Conservation (phyloP, 2,329 filamentous ascomycete species). For the Ophiocordyceps camponoti-leonardi region DNA sequence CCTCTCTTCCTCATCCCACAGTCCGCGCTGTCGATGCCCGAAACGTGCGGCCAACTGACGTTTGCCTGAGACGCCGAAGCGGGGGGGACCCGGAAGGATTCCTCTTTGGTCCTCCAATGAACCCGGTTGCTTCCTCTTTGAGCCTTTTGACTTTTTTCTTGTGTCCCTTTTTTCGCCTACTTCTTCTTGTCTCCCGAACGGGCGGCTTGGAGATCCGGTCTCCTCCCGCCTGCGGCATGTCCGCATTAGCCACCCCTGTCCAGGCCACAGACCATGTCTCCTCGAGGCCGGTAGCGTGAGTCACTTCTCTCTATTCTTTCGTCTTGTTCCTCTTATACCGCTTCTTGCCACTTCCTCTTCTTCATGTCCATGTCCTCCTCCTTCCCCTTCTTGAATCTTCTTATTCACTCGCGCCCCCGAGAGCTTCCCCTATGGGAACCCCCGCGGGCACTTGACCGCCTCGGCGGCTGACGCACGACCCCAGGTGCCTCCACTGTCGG, state of each 20-base stretch:
- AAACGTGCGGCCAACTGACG: background rate
- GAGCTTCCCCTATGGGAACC: background rate
- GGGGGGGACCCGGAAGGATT: background rate
- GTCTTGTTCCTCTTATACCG: no score
- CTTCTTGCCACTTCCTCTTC: no score
- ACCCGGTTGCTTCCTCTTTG: background rate
- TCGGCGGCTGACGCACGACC: background rate
- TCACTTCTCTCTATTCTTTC: background rate
- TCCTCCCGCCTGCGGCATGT: background rate
- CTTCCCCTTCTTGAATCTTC: background rate
- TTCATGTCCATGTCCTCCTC: no score
- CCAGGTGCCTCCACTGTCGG: slow-evolving; percentile 17
- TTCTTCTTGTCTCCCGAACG: background rate
- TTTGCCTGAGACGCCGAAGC: background rate
- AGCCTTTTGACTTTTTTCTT: background rate
- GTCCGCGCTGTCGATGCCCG: background rate
- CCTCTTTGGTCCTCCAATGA: background rate
- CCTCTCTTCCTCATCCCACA: background rate
- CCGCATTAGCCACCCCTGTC: background rate
- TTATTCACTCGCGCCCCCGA: background rate
- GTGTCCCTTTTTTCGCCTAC: background rate
- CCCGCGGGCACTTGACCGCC: background rate
- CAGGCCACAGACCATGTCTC: slow-evolving; percentile 4
- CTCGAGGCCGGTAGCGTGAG: slow-evolving; percentile 12
- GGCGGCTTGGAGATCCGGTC: background rate